Evolutionary conservation across 208 protist species (phyloP), one percentile per base, ranked within the genome.

Genomic region (Crithidia acanthocephali): DNA sequence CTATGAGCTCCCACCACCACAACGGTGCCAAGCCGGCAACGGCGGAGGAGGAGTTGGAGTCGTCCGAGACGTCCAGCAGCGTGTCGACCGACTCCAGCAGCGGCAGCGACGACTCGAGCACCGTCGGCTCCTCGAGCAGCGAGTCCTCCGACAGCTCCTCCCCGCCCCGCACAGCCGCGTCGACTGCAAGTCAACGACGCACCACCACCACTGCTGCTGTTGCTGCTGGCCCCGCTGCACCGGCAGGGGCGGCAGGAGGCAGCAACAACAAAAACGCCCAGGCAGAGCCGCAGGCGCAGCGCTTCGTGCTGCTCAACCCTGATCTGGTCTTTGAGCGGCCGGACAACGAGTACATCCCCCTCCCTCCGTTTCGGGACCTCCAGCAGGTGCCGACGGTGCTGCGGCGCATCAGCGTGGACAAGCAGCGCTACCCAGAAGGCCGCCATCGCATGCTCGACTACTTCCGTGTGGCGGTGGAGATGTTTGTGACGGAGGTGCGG

Each of bases 391-490:
- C 50, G 1, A 62, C 33, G 47, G 64, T 79, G 23, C 63, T 95
- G 45, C 80, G 70, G 18, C 42, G 60, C 57, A 62, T 92, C 30
- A 60, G 80, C 10, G 66, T 73, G 45, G 85, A 95, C 65, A 82
- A 81, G 35, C 53, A 72, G 22, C 67, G 55, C 1, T 95, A 90
- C 70, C 88, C 91, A 13, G 83, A 91, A 45, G 79, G 84, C 16
- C 81, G 78, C 0, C 84, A 95, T 59, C 86, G 91, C 30, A 80
- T 83, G 66, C 61, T 94, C 23, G 91, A 94, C 65, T 93, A 93
- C 75, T 87, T 94, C 57, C 83, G 87, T 23, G 84, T 77, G 8
- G 82, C 91, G 47, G 72, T 93, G 15, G 85, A 96, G 68, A 90
- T 94, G 86, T 96, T 96, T 59, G 59, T 94, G 23, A 74, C 68